Percentiles rank a stretch among this genome's conserved stretches.
These are phyloP conservation scores for Penicillium sp. DNA, from an alignment of 2,329 filamentous ascomycete genomes.

Conservation along the genomic window DNA sequence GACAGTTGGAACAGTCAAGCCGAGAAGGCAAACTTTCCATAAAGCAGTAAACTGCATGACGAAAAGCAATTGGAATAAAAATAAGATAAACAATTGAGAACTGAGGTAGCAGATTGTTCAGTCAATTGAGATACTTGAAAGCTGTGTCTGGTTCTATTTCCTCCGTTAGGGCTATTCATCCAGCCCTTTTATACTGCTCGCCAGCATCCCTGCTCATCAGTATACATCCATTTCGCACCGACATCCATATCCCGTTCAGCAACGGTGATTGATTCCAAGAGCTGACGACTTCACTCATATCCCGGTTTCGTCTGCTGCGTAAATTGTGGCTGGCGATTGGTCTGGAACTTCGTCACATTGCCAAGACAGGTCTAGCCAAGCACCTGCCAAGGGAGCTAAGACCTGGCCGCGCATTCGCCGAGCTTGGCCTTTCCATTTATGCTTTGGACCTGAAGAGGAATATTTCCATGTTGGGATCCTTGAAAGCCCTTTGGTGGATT, in stretches of 20 bases:
- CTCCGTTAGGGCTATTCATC: background rate
- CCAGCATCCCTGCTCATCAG: no score
- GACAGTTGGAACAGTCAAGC: background rate
- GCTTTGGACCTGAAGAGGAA: background rate
- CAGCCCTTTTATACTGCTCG: background rate
- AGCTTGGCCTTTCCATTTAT: background rate
- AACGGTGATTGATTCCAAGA: no score
- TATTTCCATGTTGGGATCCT: background rate
- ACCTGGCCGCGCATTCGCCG: background rate
- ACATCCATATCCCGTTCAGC: no score
- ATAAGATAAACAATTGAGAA: no score
- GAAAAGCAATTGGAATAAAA: no score
- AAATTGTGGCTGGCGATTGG: background rate
- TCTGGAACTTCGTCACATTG: background rate
- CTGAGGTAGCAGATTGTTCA: no score
- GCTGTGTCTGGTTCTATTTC: background rate
- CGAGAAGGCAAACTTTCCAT: slow-evolving; percentile 5
- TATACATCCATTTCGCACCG: no score
- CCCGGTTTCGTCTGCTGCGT: background rate
- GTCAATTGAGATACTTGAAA: no score
- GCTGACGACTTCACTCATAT: background rate
- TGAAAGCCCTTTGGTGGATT: background rate
- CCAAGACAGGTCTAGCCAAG: slow-evolving; percentile 1
- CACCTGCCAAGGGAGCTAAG: background rate
- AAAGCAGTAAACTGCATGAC: slow-evolving; percentile 3